Evolutionary conservation across 495 filamentous ascomycete genomes (phyloP).

Genomic region (Penicillium mononematosum): DNA sequence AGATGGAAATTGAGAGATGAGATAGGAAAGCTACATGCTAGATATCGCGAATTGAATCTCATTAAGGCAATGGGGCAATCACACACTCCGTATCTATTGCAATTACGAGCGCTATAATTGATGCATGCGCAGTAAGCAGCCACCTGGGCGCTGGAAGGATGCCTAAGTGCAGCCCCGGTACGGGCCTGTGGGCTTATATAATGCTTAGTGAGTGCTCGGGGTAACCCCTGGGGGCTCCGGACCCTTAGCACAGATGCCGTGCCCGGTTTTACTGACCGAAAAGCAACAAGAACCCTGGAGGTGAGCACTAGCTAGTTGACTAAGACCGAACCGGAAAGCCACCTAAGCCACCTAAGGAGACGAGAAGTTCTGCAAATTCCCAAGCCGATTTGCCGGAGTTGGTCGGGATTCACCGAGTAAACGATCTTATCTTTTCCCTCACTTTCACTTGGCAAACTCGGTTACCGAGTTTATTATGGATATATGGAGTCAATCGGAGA

Average conservation of each 20-base stretch:
- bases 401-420: background rate
- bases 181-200: background rate
- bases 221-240: no score
- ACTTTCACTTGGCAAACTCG: slow-evolving; percentile 22
- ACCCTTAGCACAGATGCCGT: background rate
- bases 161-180: background rate
- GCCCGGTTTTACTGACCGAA: background rate
- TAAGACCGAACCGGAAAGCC: background rate
- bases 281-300: background rate
- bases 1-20: background rate
- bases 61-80: background rate
- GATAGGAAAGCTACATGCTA: background rate
- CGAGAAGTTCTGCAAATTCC: background rate
- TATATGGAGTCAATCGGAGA: slow-evolving; percentile 16
- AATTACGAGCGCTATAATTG: background rate
- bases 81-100: background rate
- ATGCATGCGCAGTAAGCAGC: background rate
- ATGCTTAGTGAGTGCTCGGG: background rate
- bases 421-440: slow-evolving; percentile 10
- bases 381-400: background rate
- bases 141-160: background rate
- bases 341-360: background rate
- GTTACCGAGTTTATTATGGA: slow-evolving; percentile 24
- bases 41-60: background rate
- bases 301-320: background rate